Evolutionary conservation across 768 basidiomycete species (phyloP).

Genomic region (Phanerodontia chrysosporium): DNA sequence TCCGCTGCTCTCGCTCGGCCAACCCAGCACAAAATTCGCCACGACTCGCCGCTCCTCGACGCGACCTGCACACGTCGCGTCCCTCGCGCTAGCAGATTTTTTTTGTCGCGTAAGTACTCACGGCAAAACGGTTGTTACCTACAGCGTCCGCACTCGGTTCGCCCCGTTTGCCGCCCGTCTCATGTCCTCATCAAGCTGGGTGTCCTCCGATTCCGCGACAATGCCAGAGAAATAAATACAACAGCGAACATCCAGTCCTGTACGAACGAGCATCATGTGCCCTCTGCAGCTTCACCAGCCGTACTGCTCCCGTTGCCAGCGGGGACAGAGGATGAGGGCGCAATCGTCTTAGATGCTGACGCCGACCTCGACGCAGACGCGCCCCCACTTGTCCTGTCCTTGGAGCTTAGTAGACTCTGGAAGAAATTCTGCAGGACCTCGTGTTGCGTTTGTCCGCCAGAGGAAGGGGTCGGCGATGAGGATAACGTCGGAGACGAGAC

Average conservation of each 20-base stretch:
- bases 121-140: background rate
- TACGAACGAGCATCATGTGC: background rate
- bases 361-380: slow-evolving; percentile 19
- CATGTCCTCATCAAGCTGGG: background rate
- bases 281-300: background rate
- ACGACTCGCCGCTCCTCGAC: background rate
- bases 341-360: background rate
- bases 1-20: background rate
- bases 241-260: background rate
- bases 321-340: background rate
- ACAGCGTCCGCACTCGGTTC: no score
- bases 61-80: background rate
- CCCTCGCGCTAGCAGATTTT: background rate
- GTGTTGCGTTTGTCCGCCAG: slow-evolving; percentile 65
- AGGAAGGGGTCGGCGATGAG: slow-evolving; percentile 38
- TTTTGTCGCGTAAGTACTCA: background rate
- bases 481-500: slow-evolving; percentile 27
- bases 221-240: background rate
- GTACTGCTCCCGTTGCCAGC: background rate
- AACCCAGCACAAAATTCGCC: background rate
- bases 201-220: background rate
- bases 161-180: background rate
- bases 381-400: slow-evolving; percentile 43
- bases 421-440: slow-evolving; percentile 88
- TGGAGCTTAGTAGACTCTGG: slow-evolving; percentile 71